Conservation (phyloP, 345 rosid genomes). For the Salix caprea region DNA sequence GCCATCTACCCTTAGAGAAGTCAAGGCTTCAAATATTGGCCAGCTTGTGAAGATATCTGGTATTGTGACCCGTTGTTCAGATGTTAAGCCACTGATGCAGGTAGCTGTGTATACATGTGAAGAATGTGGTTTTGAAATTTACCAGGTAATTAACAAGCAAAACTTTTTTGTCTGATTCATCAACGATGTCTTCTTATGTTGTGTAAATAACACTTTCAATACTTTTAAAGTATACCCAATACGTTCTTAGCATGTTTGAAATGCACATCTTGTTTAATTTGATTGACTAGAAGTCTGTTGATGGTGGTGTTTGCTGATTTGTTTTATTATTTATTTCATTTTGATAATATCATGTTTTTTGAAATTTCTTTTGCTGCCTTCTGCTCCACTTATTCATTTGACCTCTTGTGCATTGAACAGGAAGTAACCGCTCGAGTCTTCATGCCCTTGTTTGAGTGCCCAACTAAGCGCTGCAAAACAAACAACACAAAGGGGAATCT, state of each 20-base stretch:
- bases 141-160: conserved; percentile 56
- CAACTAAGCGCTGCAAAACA: conserved; percentile 57
- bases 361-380: background rate
- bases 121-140: conserved; percentile 92
- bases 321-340: background rate
- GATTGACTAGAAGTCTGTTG: background rate
- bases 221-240: background rate
- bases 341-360: background rate
- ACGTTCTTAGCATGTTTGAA: background rate
- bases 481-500: conserved; percentile 75
- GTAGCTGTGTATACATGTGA: conserved; percentile 98
- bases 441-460: conserved; percentile 93
- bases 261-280: background rate
- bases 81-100: conserved; percentile 97
- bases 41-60: conserved; percentile 90
- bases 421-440: conserved; percentile 91
- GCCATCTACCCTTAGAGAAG: conserved; percentile 83
- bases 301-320: background rate
- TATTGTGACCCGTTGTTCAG: conserved; percentile 94
- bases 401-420: conserved; percentile 36
- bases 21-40: conserved; percentile 87
- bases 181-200: background rate
- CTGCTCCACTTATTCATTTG: conserved; percentile 5
- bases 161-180: background rate
- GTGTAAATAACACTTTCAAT: too few relatives aligned